These are phyloP conservation scores for Ascomycota sp. DNA, from an alignment of 2,329 filamentous ascomycete species.

Conservation along the genomic window DNA sequence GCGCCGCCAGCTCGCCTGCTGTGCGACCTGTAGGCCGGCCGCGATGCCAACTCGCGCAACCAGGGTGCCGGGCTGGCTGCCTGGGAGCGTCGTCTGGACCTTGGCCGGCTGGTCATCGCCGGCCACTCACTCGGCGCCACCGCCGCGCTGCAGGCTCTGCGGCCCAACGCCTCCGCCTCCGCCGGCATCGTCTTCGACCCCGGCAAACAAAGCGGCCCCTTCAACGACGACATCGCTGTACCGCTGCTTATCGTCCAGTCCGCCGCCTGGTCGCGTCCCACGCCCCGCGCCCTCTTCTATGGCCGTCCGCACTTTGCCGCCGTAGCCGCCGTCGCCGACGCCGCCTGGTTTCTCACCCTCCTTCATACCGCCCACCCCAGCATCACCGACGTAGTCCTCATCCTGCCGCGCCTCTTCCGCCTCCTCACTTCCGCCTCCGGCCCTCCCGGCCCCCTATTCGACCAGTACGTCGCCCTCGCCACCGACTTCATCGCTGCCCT, in stretches of 20 bases:
- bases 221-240: conserved; percentile 37
- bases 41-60: conserved; percentile 23
- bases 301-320: conserved; percentile 44
- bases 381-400: conserved; percentile 44
- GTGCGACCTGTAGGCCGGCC: conserved; percentile 17
- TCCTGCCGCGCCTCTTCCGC: conserved; percentile 38
- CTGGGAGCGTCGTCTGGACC: conserved; percentile 33
- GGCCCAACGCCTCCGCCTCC: conserved; percentile 19
- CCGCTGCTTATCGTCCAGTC: conserved; percentile 43
- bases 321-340: conserved; percentile 32
- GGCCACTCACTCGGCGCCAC: conserved; percentile 50
- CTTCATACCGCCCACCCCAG: conserved; percentile 38
- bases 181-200: conserved; percentile 44
- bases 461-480: conserved; percentile 39
- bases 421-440: conserved; percentile 38
- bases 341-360: conserved; percentile 33
- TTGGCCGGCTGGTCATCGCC: conserved; percentile 30
- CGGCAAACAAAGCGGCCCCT: conserved; percentile 39
- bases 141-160: conserved; percentile 35
- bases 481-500: conserved; percentile 34
- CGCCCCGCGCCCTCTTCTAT: conserved; percentile 35
- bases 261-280: conserved; percentile 36
- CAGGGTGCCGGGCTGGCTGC: conserved; percentile 24
- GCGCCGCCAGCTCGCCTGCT: conserved; percentile 20
- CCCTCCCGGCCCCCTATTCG: conserved; percentile 28